Base-by-base conservation (phyloP, 2,329 filamentous ascomycete genomes). In the Colletotrichum paranaense region DNA sequence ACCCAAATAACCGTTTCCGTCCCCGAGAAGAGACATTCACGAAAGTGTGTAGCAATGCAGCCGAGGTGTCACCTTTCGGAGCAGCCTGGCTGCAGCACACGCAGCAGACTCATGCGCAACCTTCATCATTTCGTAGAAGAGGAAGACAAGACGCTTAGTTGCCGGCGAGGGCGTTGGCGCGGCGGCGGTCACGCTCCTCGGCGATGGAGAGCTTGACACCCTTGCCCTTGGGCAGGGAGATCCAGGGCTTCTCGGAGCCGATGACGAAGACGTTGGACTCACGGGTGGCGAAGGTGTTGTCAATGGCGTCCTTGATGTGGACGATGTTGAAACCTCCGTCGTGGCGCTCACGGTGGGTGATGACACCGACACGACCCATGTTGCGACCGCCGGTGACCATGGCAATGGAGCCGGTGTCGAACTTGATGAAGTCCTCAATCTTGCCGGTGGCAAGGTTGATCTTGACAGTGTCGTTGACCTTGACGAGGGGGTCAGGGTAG, bases 401-500 rank as follows among this genome's bases (percentile, higher is more conserved):
- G 87, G 94, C 95, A 82, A 99, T 95, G 85, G 95, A 93, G 88
- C 96, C 97, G 84, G 95, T 98, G 87, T 99, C 97, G 89, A 99
- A 99, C 89, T 93, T 94, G 92, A 98, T 95, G 89, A 94, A 98
- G 89, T 99, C 97, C 81, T 90, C 88, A 89, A 99, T 97, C 93
- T 98, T 99, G 91, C 97, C 97, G 78, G 95, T 98, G 83, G 93
- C 88, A 74, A 99, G 91, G 84, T 99, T 94, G 82, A 99, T 96
- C 95, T 99, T 99, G 89, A 99, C 95, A 75, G 97, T 98, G 91
- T 99, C 97, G 92, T 99, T 98, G 90, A 99, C 97, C 92, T 97
- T 98, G 92, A 99, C 97, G 80, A 92, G 85, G 77, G 97, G 97
- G 88, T 99, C 97, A 80, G 97, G 97, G 93, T 98, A 99, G 84